Base-by-base conservation (phyloP, 768 basidiomycete species). In the Paxillus ammoniavirescens region DNA sequence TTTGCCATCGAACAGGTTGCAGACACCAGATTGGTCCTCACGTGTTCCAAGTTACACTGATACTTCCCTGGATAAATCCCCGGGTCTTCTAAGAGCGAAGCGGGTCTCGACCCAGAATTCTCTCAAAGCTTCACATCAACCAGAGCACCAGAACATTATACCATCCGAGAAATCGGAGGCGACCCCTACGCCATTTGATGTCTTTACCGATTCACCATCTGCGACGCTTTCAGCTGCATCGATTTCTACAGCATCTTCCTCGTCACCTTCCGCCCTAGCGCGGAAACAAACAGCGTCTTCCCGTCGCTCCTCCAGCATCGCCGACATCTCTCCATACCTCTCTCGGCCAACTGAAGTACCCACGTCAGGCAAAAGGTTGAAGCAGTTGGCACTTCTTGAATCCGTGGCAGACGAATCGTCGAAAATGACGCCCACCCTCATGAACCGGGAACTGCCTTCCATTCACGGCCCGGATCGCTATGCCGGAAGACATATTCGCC, bases 391-490 rank as follows among this genome's bases (percentile, higher is more conserved):
- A 2, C 73, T 91, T 54, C 72, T 89, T 10, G 87, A 91, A 65
- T 75, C 81, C 13, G 82, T 90, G 35, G 87, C 83, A 0, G 82
- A 85, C 61, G 88, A 91, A 65, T 88, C 89, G 5, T 84, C 83
- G 6, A 77, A 79, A 55, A 77, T 84, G 76, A 77, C 81, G 23
- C 76, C 81, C 53, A 71, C 63, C 53, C 65, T 71, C 53, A 59
- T 58, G 47, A 62, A 40, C 45, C 59, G 58, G 33, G 64, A 72
- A 28, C 56, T 70, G 18, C 58, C 70, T 18, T 46, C 54, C 7
- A 33, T 38, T 42, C 41, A 48, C 2, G 28, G 45, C 37, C 47
- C 37, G 6, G 60, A 61, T 21, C 40, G 7, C 10, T 40, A 21
- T 52, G 12, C 48, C 8, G 47, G 37, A 1, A 54, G 47, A 37